These are phyloP conservation scores for Alternaria incomplexa DNA, from an alignment of 2,329 filamentous ascomycete genomes.

Conservation along the genomic window DNA sequence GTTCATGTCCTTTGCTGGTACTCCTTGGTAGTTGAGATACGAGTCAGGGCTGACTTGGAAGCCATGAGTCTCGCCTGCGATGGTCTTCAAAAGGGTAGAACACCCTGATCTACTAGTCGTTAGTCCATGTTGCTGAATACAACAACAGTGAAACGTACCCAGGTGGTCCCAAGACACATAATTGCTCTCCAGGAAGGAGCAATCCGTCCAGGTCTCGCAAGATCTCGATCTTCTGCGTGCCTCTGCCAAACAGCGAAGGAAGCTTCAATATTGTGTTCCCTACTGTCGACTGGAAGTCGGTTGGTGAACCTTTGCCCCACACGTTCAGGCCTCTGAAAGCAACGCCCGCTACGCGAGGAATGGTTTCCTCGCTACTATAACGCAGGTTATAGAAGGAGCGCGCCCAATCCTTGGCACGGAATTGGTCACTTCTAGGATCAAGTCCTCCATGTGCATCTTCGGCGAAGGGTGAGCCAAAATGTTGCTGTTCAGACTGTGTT, in stretches of 20 bases:
- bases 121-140: neutral
- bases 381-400: constrained; percentile 54
- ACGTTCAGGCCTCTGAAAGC: constrained; percentile 70
- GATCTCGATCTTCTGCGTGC: constrained; percentile 67
- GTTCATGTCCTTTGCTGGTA: constrained; percentile 75
- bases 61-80: constrained; percentile 81
- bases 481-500: constrained; percentile 40
- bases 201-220: constrained; percentile 70
- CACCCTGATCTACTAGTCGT: constrained; percentile 61
- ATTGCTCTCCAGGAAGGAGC: constrained; percentile 72
- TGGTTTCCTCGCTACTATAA: constrained; percentile 54
- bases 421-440: constrained; percentile 52
- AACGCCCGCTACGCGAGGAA: constrained; percentile 63
- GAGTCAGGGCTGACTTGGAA: constrained; percentile 72
- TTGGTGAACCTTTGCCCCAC: constrained; percentile 67
- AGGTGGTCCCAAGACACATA: constrained; percentile 74
- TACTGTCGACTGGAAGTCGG: constrained; percentile 73
- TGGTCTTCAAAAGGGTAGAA: constrained; percentile 81
- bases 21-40: constrained; percentile 81
- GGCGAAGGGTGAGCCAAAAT: constrained; percentile 39
- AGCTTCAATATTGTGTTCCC: constrained; percentile 65
- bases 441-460: constrained; percentile 47
- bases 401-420: constrained; percentile 53
- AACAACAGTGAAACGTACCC: constrained; percentile 27
- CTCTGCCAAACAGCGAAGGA: constrained; percentile 57